Conservation (phyloP, 257 asterid species). For the Petunia secreta region DNA sequence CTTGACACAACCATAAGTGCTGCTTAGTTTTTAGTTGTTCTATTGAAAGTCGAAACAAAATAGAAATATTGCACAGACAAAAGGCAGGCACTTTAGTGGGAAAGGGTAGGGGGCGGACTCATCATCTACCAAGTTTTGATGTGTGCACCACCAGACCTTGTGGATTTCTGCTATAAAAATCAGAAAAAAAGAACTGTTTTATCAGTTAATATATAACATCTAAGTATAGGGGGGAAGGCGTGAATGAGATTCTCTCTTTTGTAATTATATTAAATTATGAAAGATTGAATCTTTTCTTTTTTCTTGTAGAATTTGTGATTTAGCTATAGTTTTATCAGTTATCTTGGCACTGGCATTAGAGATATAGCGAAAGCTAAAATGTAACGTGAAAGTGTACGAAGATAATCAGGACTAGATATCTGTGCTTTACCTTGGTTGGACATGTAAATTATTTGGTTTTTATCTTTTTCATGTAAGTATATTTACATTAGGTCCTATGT, state of each 20-base stretch:
- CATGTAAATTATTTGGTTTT: not conserved
- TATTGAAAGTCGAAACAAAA: not conserved
- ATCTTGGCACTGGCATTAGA: not conserved
- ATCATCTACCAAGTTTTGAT: no score
- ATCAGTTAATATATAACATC: not conserved
- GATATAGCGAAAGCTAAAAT: not conserved
- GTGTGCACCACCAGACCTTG: no score
- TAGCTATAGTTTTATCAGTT: slow-evolving; percentile 18
- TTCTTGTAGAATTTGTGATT: not conserved
- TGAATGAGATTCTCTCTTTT: slow-evolving; percentile 21
- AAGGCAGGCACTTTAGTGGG: no score
- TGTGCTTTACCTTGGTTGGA: not conserved
- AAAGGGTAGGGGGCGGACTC: no score
- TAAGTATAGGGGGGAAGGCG: not conserved
- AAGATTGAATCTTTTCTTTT: not conserved
- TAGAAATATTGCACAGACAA: not conserved
- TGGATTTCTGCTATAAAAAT: no score
- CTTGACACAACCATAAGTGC: not conserved
- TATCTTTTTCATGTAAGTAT: no score
- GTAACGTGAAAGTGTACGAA: not conserved
- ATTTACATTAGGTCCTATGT: no score
- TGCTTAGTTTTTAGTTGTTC: not conserved
- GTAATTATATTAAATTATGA: slow-evolving; percentile 5
- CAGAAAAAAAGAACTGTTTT: no score
- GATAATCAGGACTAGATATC: not conserved